A percentile compares a stretch with the other conserved stretches of the same genome.
Evolutionary conservation across 768 basidiomycete genomes (phyloP).

Genomic region (Kwoniella bestiolae): DNA sequence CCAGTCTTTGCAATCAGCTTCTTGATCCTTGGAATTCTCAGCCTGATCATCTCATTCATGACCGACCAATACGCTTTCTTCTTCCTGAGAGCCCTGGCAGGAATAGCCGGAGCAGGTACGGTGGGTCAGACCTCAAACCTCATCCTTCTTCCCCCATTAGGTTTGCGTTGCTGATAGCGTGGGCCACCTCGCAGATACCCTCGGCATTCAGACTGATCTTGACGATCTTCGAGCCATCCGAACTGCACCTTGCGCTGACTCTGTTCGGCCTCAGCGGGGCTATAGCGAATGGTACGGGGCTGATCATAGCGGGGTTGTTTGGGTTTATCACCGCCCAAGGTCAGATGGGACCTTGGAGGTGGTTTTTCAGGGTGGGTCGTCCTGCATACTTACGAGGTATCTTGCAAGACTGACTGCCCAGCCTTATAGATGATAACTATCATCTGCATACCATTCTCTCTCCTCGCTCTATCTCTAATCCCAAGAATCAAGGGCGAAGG

Average conservation of each 20-base stretch:
- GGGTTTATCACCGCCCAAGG: conserved; percentile 29
- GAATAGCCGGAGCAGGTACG: no score
- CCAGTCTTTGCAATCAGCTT: conserved; percentile 39
- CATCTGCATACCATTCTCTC: conserved; percentile 35
- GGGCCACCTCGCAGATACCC: conserved; percentile 35
- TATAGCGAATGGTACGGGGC: conserved; percentile 30
- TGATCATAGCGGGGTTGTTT: conserved; percentile 34
- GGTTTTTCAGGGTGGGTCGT: conserved; percentile 43
- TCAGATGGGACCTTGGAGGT: conserved; percentile 45
- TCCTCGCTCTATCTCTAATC: no score
- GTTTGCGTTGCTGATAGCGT: no score
- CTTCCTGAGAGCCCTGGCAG: conserved; percentile 41
- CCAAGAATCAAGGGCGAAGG: no score
- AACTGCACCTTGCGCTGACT: conserved; percentile 31
- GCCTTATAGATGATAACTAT: no score
- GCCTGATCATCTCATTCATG: conserved; percentile 31
- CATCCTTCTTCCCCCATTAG: no score
- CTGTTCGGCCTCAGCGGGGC: conserved; percentile 33
- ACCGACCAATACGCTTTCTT: conserved; percentile 43
- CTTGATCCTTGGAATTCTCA: conserved; percentile 30
- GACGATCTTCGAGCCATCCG: conserved; percentile 31
- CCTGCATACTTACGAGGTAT: no score
- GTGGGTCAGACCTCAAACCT: no score
- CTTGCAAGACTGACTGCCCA: no score
- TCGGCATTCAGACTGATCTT: conserved; percentile 38